Conservation (phyloP, 192 early-diverging fungal species). For the Backusella sp. region DNA sequence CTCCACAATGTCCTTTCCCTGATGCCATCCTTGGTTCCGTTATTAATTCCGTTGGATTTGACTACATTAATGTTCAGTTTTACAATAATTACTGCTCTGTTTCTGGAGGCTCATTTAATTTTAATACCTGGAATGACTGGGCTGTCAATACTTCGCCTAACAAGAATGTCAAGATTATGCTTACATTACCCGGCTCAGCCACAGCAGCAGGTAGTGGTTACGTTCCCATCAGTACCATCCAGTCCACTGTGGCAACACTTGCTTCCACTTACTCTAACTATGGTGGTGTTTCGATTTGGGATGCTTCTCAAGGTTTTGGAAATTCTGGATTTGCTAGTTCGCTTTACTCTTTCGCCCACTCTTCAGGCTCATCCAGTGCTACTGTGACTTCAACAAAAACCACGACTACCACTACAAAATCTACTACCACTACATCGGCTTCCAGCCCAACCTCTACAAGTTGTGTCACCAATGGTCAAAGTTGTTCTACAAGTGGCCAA, state of each 20-base stretch:
- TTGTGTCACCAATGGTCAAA: slow-evolving; percentile 31
- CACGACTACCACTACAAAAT: neutral
- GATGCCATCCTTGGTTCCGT: slow-evolving; percentile 63
- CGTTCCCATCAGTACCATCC: slow-evolving; percentile 49
- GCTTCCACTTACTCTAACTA: slow-evolving; percentile 53
- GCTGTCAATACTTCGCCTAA: slow-evolving; percentile 57
- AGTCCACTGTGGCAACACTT: slow-evolving; percentile 34
- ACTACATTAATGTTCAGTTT: slow-evolving; percentile 75
- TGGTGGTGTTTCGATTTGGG: slow-evolving; percentile 78
- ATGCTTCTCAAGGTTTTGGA: slow-evolving; percentile 61
- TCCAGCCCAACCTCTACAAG: neutral
- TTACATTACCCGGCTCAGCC: slow-evolving; percentile 63
- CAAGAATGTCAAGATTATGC: slow-evolving; percentile 61
- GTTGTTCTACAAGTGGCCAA: slow-evolving; percentile 37
- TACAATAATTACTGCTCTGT: slow-evolving; percentile 80
- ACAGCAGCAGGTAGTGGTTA: slow-evolving; percentile 62
- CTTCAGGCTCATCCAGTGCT: neutral
- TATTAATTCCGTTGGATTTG: slow-evolving; percentile 58
- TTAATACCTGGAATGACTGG: slow-evolving; percentile 70
- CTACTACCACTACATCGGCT: neutral
- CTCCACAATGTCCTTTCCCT: slow-evolving; percentile 77
- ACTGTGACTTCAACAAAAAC: neutral
- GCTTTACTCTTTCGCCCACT: slow-evolving; percentile 16
- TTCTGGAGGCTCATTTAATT: slow-evolving; percentile 61
- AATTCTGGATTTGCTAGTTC: slow-evolving; percentile 40